Conservation (phyloP, 2,329 filamentous ascomycete genomes). For the Aulographum hederae region DNA sequence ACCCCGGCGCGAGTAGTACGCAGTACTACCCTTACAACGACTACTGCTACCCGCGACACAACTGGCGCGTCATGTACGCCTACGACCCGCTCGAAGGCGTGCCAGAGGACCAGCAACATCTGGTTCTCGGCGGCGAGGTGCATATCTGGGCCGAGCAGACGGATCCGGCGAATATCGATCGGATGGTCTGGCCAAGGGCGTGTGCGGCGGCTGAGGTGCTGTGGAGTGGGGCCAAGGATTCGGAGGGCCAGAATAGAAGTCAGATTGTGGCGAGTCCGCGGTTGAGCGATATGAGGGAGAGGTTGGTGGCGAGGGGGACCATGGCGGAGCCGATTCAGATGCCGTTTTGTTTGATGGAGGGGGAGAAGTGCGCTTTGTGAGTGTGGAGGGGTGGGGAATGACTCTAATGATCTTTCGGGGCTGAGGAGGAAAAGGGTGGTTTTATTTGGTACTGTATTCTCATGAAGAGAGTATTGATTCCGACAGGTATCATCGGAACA, state of each 20-base stretch:
- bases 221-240: constrained; percentile 57
- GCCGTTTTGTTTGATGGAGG: constrained; percentile 51
- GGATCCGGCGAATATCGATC: constrained; percentile 58
- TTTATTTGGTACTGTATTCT: too few relatives aligned
- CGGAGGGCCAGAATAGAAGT: constrained; percentile 26
- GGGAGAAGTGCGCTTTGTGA: constrained; percentile 27
- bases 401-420: too few relatives aligned
- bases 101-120: constrained; percentile 38
- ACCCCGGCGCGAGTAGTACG: constrained; percentile 33
- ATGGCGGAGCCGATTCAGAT: constrained; percentile 49
- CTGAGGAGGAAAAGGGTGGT: too few relatives aligned
- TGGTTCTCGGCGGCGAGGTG: constrained; percentile 66
- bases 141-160: constrained; percentile 68
- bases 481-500: too few relatives aligned
- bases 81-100: constrained; percentile 56
- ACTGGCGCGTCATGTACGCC: constrained; percentile 65
- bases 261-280: constrained; percentile 41
- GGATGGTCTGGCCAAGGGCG: constrained; percentile 59
- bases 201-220: constrained; percentile 60
- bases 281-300: constrained; percentile 58
- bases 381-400: neutral
- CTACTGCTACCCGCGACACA: constrained; percentile 67
- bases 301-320: constrained; percentile 51
- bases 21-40: constrained; percentile 53
- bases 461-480: too few relatives aligned